A percentile compares a stretch with the other conserved stretches of the same genome.
Conservation (phyloP, 768 basidiomycete species). For the Dioszegia aurantiaca region DNA sequence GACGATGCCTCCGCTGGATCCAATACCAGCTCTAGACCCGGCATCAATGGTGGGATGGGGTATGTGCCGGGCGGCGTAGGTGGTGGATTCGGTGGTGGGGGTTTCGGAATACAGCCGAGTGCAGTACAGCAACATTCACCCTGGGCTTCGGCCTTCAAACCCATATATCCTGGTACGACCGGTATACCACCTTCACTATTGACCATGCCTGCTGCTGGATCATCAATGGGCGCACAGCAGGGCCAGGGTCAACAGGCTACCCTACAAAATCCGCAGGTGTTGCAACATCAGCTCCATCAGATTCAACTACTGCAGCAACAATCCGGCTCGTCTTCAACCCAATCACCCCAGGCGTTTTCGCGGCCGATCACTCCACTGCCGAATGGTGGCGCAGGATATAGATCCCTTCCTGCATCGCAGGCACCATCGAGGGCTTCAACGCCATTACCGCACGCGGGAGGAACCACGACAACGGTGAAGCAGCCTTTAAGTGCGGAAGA, state of each 20-base stretch:
- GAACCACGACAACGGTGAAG: conserved; percentile 41
- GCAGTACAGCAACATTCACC: conserved; percentile 15
- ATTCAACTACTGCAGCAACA: neutral
- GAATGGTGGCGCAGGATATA: too few species aligned
- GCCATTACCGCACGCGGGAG: conserved; percentile 24
- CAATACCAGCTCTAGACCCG: neutral
- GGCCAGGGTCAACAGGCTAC: neutral
- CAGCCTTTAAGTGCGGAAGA: conserved; percentile 28
- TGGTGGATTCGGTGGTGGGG: neutral
- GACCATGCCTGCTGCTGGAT: conserved; percentile 10
- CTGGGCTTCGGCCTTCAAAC: conserved; percentile 39
- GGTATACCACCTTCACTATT: conserved; percentile 12
- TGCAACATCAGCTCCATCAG: conserved; percentile 1
- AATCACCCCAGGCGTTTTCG: neutral
- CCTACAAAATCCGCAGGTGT: neutral
- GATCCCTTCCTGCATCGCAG: neutral
- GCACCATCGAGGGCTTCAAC: neutral
- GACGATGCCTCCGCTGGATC: conserved; percentile 14
- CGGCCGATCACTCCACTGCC: conserved; percentile 1
- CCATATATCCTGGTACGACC: conserved; percentile 7
- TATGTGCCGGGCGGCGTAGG: neutral
- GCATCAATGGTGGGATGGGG: neutral
- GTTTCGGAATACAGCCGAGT: conserved; percentile 3
- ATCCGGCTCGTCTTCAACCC: too few species aligned
- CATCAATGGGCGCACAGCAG: too few species aligned